Percentiles rank a stretch among this genome's conserved stretches.
Conservation (phyloP, 495 filamentous ascomycete species). For the Trichoderma gamsii region DNA sequence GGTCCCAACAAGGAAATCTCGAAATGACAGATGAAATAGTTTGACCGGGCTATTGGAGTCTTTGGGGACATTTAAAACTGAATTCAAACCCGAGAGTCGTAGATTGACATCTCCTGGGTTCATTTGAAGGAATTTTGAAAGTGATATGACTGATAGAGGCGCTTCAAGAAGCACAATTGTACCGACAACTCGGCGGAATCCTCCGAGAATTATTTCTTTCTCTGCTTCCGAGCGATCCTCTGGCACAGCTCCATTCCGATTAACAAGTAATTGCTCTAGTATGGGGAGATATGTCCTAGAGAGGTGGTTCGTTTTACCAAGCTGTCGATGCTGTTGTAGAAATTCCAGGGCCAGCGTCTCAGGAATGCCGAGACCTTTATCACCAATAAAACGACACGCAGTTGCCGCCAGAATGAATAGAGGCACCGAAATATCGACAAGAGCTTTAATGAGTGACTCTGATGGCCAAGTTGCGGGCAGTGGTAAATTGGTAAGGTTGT, state of each 20-base stretch:
- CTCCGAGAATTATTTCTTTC: background rate
- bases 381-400: conserved; percentile 34
- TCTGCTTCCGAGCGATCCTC: background rate
- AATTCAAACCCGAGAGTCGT: conserved; percentile 20
- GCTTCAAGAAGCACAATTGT: conserved; percentile 25
- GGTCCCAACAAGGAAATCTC: conserved; percentile 23
- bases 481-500: conserved; percentile 19
- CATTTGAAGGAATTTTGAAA: conserved; percentile 19
- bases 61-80: conserved; percentile 26
- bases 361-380: conserved; percentile 17
- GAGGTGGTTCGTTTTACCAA: conserved; percentile 24
- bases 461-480: conserved; percentile 37
- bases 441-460: conserved; percentile 21
- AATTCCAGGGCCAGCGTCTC: conserved; percentile 23
- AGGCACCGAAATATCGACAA: conserved; percentile 34
- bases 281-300: conserved; percentile 31
- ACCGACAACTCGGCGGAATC: conserved; percentile 25
- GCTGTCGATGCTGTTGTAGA: conserved; percentile 22
- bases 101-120: background rate
- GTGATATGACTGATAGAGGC: conserved; percentile 18
- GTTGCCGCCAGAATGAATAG: conserved; percentile 44
- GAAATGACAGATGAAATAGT: conserved; percentile 26
- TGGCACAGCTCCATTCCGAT: conserved; percentile 12
- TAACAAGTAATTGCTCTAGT: conserved; percentile 23
- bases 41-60: conserved; percentile 19